phyloP scores from a whole-genome alignment of 2,329 filamentous ascomycete genomes.

The Aspergillus sojae region DNA sequence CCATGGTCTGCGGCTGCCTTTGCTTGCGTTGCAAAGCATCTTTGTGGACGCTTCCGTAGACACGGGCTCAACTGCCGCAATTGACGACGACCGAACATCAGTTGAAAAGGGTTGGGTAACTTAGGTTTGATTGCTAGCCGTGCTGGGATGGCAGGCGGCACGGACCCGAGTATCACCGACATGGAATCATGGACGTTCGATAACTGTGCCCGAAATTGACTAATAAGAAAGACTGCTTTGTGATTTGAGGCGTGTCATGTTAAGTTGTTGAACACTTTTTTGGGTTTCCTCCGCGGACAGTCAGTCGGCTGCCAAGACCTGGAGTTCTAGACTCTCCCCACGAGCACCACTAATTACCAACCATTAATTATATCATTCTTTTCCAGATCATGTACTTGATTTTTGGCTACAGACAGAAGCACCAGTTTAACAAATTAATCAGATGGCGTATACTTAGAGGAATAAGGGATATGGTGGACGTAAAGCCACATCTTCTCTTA shows the following conservation, averaged over 20 bases:
- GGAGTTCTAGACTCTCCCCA: not conserved
- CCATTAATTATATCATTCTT: not conserved
- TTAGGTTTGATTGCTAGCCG: slow-evolving; percentile 18
- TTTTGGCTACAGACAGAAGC: not conserved
- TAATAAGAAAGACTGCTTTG: not conserved
- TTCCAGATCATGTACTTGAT: not conserved
- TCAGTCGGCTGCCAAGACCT: slow-evolving; percentile 11
- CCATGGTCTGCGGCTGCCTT: slow-evolving; percentile 5
- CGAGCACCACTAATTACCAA: not conserved
- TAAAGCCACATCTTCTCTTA: not conserved
- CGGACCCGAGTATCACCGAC: slow-evolving; percentile 22
- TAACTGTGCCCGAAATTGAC: not conserved
- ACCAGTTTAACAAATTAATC: not conserved
- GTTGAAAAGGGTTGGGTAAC: slow-evolving; percentile 2
- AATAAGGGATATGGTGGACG: not conserved
- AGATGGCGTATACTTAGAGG: too few relatives aligned
- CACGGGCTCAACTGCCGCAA: not conserved
- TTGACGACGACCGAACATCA: slow-evolving; percentile 11
- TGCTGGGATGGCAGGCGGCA: slow-evolving; percentile 21
- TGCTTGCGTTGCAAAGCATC: slow-evolving; percentile 23
- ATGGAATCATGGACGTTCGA: slow-evolving; percentile 24
- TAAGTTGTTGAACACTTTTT: not conserved
- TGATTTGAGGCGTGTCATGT: not conserved
- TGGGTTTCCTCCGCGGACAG: not conserved
- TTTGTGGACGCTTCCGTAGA: slow-evolving; percentile 11